Evolutionary conservation across 177 flowering plant genomes (phyloP), one percentile per base, ranked within the genome.

Genomic region (Telopea speciosissima): DNA sequence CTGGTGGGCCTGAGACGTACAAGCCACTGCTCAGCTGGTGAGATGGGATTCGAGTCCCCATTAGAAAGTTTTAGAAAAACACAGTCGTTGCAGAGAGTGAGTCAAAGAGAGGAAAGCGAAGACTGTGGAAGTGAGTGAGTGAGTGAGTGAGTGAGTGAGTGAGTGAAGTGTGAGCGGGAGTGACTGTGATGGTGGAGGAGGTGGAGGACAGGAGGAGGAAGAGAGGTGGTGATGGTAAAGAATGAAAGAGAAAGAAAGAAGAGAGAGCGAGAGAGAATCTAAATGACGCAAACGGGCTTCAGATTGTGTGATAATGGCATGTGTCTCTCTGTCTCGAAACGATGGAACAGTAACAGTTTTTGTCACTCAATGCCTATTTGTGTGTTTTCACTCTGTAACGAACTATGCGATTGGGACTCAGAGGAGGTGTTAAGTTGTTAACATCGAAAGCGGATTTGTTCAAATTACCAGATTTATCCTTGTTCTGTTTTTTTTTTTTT

Each of bases 1-100:
- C 83, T 1, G 83, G 83, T 52, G 80, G 78, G 42, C 83, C 83
- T n/a, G 83, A 80, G 3, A 80, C 83, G n/a, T 80, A 80, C 3
- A 80, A 76, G 23, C 83, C 83, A 75, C 70, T 80, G 76, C 78
- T 80, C n/a, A 80, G 69, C 74, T 80, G 76, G 42, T 80, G 83
- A 63, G 83, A 80, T 24, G 74, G 80, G 62, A 80, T 74, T 59
- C 83, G 49, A 23, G 80, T 74, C 69, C 82, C 79, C 82, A 80
- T 80, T 49, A 16, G 16, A 49, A 12, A 3, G 11, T 12, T 49
- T 49, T n/a, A n/a, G 8, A 19, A 49, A 49, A 16, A 49, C 17
- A 49, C 17, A 16, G 54, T 12, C 14, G 19, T 49, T 49, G 54
- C 19, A 49, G 54, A 44, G 49, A 49, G 54, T 12, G 17, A 49